Conservation (phyloP, 2,329 filamentous ascomycete species). For the Phoma sp. region DNA sequence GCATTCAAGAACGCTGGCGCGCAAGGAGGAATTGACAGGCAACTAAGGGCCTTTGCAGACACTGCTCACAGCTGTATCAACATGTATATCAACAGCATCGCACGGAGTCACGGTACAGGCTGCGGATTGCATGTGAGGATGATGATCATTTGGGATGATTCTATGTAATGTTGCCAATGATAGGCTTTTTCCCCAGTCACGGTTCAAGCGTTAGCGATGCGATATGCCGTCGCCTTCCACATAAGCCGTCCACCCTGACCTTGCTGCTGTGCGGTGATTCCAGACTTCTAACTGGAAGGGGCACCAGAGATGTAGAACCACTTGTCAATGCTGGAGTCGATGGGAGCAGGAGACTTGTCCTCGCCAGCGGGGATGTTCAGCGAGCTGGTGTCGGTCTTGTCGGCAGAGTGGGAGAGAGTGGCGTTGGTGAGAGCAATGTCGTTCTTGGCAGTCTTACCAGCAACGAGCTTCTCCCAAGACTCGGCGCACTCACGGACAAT, state of each 20-base stretch:
- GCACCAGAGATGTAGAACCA: conserved; percentile 99
- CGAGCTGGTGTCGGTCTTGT: conserved; percentile 72
- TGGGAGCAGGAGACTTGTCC: conserved; percentile 83
- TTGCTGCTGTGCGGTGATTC: not conserved
- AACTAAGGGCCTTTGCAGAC: conserved; percentile 28
- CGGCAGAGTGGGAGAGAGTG: conserved; percentile 74
- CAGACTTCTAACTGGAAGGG: conserved; percentile 60
- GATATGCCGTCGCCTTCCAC: not conserved
- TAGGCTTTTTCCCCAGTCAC: conserved; percentile 9
- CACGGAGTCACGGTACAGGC: conserved; percentile 35
- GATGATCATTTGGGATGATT: conserved; percentile 27
- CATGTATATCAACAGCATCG: conserved; percentile 28
- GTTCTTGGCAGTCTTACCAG: conserved; percentile 82
- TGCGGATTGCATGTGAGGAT: conserved; percentile 9
- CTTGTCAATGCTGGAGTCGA: conserved; percentile 98
- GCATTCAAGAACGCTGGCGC: conserved; percentile 81
- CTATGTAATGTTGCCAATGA: conserved; percentile 23
- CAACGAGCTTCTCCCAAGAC: conserved; percentile 95
- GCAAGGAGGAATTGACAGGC: conserved; percentile 78
- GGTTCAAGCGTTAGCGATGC: conserved; percentile 3
- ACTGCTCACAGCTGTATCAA: conserved; percentile 17
- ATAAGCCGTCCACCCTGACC: not conserved
- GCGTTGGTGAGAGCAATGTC: conserved; percentile 84
- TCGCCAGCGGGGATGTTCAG: conserved; percentile 81
- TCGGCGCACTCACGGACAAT: conserved; percentile 95